phyloP scores from a whole-genome alignment of 2,329 filamentous ascomycete species.

The Fonsecaea pedrosoi region DNA sequence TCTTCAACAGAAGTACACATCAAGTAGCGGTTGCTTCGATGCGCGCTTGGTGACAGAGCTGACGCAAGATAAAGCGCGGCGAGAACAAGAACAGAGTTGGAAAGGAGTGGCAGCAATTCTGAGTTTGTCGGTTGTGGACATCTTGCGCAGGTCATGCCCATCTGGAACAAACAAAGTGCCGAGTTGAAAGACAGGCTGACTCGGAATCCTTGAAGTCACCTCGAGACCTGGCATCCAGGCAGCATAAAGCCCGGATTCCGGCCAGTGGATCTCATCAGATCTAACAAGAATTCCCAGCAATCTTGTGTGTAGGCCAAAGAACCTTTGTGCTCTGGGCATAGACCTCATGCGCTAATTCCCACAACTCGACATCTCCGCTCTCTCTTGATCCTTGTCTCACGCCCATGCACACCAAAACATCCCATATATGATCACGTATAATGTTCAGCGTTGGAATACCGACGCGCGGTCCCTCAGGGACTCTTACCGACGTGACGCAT shows the following conservation, averaged over 20 bases:
- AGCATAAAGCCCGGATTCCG: conserved; percentile 37
- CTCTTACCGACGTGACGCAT: conserved; percentile 52
- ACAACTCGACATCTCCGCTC: conserved; percentile 54
- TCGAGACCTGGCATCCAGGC: conserved; percentile 39
- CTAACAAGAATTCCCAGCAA: conserved; percentile 29
- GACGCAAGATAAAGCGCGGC: conserved; percentile 41
- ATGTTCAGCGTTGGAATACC: conserved; percentile 61
- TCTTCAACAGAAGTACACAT: conserved; percentile 56
- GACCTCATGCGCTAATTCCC: conserved; percentile 18
- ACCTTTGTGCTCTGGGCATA: conserved; percentile 35
- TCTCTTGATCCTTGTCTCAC: conserved; percentile 48
- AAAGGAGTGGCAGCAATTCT: conserved; percentile 49
- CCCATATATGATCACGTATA: conserved; percentile 68
- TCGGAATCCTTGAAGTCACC: conserved; percentile 27
- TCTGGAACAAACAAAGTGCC: conserved; percentile 38
- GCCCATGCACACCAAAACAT: conserved; percentile 58
- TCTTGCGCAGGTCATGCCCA: conserved; percentile 25
- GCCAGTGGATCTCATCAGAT: conserved; percentile 37
- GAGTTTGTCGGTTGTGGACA: conserved; percentile 15
- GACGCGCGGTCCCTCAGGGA: conserved; percentile 53
- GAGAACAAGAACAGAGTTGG: conserved; percentile 44
- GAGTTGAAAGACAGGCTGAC: conserved; percentile 28
- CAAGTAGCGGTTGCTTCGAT: conserved; percentile 60
- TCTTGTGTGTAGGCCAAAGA: conserved; percentile 31
- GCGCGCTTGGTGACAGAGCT: conserved; percentile 56